Conservation (phyloP, 495 filamentous ascomycete species). For the Podospora fimiseda region DNA sequence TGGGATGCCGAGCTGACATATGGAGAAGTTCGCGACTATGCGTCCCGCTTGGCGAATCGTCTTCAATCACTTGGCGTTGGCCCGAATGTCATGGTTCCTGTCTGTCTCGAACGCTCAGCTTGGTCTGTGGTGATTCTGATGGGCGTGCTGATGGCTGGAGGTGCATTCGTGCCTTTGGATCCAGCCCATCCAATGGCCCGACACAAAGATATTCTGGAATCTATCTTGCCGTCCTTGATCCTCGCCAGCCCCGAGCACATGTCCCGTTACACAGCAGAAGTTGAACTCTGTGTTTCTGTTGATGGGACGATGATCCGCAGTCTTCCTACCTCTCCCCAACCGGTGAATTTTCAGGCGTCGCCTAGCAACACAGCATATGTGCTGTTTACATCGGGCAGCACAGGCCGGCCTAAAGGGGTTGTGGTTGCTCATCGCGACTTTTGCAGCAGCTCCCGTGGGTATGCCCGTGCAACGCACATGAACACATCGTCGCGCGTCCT, state of each 20-base stretch:
- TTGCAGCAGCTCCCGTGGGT: conserved; percentile 32
- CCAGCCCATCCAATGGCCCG: conserved; percentile 46
- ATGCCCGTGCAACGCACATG: conserved; percentile 8
- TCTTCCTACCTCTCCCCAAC: not conserved
- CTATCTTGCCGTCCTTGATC: conserved; percentile 26
- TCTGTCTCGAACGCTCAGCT: conserved; percentile 51
- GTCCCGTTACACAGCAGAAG: conserved; percentile 5
- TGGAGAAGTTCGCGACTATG: conserved; percentile 35
- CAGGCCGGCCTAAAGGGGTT: conserved; percentile 46
- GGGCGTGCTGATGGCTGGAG: conserved; percentile 46
- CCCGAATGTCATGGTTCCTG: conserved; percentile 45
- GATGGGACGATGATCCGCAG: conserved; percentile 9
- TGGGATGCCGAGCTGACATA: conserved; percentile 59
- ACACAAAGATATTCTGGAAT: conserved; percentile 28
- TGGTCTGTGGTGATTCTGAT: conserved; percentile 43
- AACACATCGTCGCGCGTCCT: conserved; percentile 32
- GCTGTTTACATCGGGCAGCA: conserved; percentile 54
- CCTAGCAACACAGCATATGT: conserved; percentile 35
- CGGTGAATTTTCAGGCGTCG: not conserved
- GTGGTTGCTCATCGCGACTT: conserved; percentile 35
- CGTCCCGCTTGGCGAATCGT: conserved; percentile 33
- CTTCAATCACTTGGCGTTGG: conserved; percentile 35
- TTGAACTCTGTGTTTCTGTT: conserved; percentile 6
- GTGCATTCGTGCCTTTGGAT: conserved; percentile 53
- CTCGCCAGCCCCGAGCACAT: conserved; percentile 17